Conservation (phyloP, 2,329 filamentous ascomycete species). For the Colletotrichum noveboracense region DNA sequence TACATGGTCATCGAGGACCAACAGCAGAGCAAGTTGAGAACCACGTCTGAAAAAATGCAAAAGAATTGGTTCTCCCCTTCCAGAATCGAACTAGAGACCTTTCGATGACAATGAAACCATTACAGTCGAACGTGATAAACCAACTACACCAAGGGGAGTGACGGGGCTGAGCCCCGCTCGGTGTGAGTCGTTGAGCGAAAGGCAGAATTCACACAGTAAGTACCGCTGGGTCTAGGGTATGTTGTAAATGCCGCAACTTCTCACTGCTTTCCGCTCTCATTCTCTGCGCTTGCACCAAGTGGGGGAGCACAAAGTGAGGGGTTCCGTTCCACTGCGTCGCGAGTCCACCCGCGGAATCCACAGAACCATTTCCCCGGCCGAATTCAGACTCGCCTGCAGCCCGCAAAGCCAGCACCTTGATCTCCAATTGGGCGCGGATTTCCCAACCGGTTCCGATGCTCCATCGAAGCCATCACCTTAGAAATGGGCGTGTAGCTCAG, state of each 20-base stretch:
- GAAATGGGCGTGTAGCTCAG: slow-evolving; percentile 9
- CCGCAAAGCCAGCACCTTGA: not conserved
- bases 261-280: not conserved
- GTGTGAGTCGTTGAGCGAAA: accelerated
- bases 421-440: not conserved
- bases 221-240: accelerated
- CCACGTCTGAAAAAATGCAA: not conserved
- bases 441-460: not conserved
- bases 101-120: slow-evolving; percentile 5
- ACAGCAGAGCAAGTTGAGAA: accelerated
- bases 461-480: not conserved
- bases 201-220: accelerated
- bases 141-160: slow-evolving; percentile 17
- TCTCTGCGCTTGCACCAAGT: not conserved
- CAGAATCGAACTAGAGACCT: slow-evolving; percentile 22
- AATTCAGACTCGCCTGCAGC: not conserved
- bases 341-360: not conserved
- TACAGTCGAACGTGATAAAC: slow-evolving; percentile 10
- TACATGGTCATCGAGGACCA: not conserved
- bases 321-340: not conserved
- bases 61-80: slow-evolving; percentile 6
- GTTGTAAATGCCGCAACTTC: not conserved
- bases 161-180: not conserved
- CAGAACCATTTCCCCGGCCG: not conserved
- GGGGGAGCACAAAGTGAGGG: not conserved